Evolutionary conservation across 768 basidiomycete species (phyloP), one percentile per base, ranked within the genome.

Genomic region (Russula abietina): DNA sequence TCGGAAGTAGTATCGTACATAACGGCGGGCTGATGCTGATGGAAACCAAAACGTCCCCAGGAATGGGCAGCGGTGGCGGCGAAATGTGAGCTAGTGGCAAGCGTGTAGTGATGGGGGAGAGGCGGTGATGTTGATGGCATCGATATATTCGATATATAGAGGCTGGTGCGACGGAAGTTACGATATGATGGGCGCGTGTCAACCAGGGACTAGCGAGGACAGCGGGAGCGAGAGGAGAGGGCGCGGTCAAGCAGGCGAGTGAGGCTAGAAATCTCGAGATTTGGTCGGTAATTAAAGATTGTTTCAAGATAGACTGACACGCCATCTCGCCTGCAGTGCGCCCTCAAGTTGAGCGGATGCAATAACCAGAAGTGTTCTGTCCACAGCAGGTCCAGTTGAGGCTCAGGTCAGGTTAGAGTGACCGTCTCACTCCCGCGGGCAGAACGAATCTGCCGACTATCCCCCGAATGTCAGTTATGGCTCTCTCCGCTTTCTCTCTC

Each of bases 41-140:
- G 52, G 62, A 59, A 39, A 55, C 45, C 58, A n/a, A 32, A 45
- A 41, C 26, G 52, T 33, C 53, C 45, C 57, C 36, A 32, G n/a
- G 53, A 33, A 17, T 50, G 53, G 17, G 22, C 30, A n/a, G 62
- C 43, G 33, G 39, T 36, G 39, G 57, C 26, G 39, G 28, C 0
- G n/a, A 43, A 52, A 33, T 43, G 26, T 17, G 24, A n/a, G 14
- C 16, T 24, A 22, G 43, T n/a, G 22, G 22, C 16, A 4, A 22
- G 4, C 45, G 45, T 46, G 61, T 56, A 26, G 54, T 51, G 59
- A 51, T 39, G 63, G 54, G 50, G 10, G 41, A 11, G 17, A 51
- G 54, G 63, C 54, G 58, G 63, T 50, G 63, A 60, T 24, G 48
- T 17, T 64, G 63, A 64, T 56, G 63, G 63, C 58, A 60, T 60